Conservation (phyloP, 768 basidiomycete species). For the Mycena galericulata region DNA sequence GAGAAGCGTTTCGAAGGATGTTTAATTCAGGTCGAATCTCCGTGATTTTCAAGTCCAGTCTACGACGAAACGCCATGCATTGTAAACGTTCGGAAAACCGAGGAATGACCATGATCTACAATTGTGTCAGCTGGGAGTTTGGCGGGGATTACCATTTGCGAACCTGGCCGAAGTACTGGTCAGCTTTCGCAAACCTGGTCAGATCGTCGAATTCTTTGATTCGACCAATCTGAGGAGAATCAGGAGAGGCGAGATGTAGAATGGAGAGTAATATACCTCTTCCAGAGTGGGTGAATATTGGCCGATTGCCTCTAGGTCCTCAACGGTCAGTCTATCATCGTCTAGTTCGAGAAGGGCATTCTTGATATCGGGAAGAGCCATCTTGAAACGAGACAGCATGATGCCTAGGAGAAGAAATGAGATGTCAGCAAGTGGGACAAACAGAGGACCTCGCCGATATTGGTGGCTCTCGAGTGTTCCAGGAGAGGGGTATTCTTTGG, state of each 20-base stretch:
- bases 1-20: constrained; percentile 75
- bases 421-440: background rate
- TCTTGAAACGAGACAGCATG: constrained; percentile 83
- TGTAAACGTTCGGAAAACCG: constrained; percentile 79
- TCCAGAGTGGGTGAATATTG: constrained; percentile 85
- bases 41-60: constrained; percentile 83
- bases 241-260: background rate
- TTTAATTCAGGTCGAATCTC: constrained; percentile 88
- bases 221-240: constrained; percentile 60
- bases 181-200: constrained; percentile 81
- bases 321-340: constrained; percentile 74
- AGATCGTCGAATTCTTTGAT: constrained; percentile 80
- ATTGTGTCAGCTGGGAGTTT: background rate
- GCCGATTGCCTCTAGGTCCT: constrained; percentile 80
- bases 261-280: constrained; percentile 63
- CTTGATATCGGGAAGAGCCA: constrained; percentile 73
- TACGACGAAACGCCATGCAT: constrained; percentile 87
- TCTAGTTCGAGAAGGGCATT: constrained; percentile 78
- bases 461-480: constrained; percentile 84
- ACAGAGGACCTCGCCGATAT: constrained; percentile 68
- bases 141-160: constrained; percentile 23
- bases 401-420: constrained; percentile 64
- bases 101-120: constrained; percentile 82
- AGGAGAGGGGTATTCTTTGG: constrained; percentile 76
- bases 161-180: constrained; percentile 86